Conservation (phyloP, 805 yeast species). For the Monosporozyma yasuniensis region DNA sequence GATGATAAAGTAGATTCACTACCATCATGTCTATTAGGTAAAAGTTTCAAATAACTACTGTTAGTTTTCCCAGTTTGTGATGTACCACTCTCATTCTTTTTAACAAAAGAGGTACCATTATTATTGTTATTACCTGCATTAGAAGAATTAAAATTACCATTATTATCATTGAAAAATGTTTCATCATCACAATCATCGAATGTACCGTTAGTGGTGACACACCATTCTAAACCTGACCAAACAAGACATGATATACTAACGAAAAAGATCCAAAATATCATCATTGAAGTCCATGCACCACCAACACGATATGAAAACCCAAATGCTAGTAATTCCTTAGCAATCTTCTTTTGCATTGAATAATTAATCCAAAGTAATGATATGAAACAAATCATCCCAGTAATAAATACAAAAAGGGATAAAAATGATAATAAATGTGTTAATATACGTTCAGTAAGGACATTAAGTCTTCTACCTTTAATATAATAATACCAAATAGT, state of each 20-base stretch:
- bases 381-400: slow-evolving; percentile 15
- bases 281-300: slow-evolving; percentile 17
- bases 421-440: slow-evolving; percentile 20
- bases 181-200: neutral
- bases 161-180: neutral
- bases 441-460: slow-evolving; percentile 14
- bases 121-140: neutral
- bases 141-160: no score
- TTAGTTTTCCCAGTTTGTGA: neutral
- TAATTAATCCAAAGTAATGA: slow-evolving; percentile 13
- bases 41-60: slow-evolving; percentile 3
- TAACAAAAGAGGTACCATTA: neutral
- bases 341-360: slow-evolving; percentile 15
- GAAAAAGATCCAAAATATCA: slow-evolving; percentile 17
- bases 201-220: slow-evolving; percentile 14
- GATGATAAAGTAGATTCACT: neutral
- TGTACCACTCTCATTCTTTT: neutral
- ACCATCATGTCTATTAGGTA: neutral
- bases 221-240: slow-evolving; percentile 32
- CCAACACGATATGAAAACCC: slow-evolving; percentile 25
- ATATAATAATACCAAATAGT: slow-evolving; percentile 23
- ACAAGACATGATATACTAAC: slow-evolving; percentile 18
- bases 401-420: slow-evolving; percentile 16
- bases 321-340: slow-evolving; percentile 17
- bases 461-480: slow-evolving; percentile 19